Base-by-base conservation (phyloP, 805 yeast genomes). In the Schwanniomyces occidentalis region DNA sequence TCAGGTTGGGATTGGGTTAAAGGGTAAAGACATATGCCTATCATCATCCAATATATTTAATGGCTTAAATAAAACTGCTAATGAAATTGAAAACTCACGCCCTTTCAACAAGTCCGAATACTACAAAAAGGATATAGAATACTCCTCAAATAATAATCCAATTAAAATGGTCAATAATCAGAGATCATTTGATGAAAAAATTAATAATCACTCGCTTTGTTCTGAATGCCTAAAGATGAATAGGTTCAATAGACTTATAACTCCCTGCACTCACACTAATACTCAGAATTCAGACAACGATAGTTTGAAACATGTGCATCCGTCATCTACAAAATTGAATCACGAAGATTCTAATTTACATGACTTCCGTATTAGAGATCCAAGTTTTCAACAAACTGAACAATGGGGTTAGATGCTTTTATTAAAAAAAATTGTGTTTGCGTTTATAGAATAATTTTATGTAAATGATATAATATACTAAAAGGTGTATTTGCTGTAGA, bases 181-280 rank as follows among this genome's bases (percentile, higher is more conserved):
- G 10, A 23, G 21, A 6, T 14, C 8, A 9, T 10, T 18, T 19
- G 35, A 32, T 9, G 27, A 22, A 6, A 25, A 24, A 10, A 10
- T 7, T 27, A 16, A 23, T 12, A 29, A 27, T 28, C 23, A 27
- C 7, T 24, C 30, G 5, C n/a, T 3, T 30, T 42, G 42, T 24
- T 28, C 27, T 22, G 40, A 35, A 21, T 38, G 45, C 19, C 18
- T 26, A 21, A 27, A 30, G 15, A 21, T 27, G 17, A 37, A 41
- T 16, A 32, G 27, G 25, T 24, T 19, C 21, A 35, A 31, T 13
- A 26, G 45, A 9, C 6, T 35, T 16, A 25, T 42, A n/a, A 45
- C 44, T 6, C 37, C 49, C 2, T 43, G 45, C 15, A 39, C 44
- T 20, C 44, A 42, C 19, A 13, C 22, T 10, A 35, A 30, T 27